Percentiles rank a stretch among this genome's conserved stretches.
Conservation (phyloP, 2,329 filamentous ascomycete genomes). For the Phaeosphaeriaceae sp. region DNA sequence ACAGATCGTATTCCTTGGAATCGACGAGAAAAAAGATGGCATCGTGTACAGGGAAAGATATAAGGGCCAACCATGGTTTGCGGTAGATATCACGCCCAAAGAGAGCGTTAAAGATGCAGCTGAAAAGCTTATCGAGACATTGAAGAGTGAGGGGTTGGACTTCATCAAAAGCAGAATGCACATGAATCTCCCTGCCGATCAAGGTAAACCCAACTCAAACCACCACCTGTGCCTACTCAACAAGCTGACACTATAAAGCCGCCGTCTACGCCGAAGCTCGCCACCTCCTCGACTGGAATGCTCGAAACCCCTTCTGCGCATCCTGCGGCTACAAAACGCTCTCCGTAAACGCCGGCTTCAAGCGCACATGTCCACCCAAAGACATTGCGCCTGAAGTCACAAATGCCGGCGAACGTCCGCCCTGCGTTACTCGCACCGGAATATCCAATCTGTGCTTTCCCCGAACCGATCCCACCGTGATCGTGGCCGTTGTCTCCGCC, state of each 20-base stretch:
- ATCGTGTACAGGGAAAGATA: slow-evolving; percentile 72
- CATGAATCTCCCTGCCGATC: slow-evolving; percentile 65
- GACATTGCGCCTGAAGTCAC: slow-evolving; percentile 62
- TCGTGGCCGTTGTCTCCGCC: slow-evolving; percentile 86
- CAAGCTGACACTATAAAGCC: slow-evolving; percentile 58
- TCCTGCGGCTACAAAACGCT: slow-evolving; percentile 85
- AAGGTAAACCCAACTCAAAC: slow-evolving; percentile 55
- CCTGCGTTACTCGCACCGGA: slow-evolving; percentile 82
- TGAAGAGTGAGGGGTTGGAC: slow-evolving; percentile 66
- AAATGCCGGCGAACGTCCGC: slow-evolving; percentile 60
- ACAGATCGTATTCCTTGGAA: slow-evolving; percentile 81
- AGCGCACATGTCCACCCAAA: slow-evolving; percentile 76
- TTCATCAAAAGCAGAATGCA: slow-evolving; percentile 72
- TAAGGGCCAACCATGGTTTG: slow-evolving; percentile 83
- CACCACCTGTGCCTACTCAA: neutral
- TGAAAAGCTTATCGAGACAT: slow-evolving; percentile 63
- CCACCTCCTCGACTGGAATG: slow-evolving; percentile 92
- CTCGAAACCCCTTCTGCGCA: slow-evolving; percentile 88
- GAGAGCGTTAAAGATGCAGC: slow-evolving; percentile 68
- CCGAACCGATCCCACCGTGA: slow-evolving; percentile 91
- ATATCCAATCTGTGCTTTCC: slow-evolving; percentile 93
- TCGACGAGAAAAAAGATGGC: slow-evolving; percentile 70
- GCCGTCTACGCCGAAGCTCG: slow-evolving; percentile 90
- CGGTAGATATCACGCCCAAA: slow-evolving; percentile 82
- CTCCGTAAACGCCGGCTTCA: slow-evolving; percentile 78